Evolutionary conservation across 441 rosid species (phyloP).

Genomic region (Populus trichocarpa): DNA sequence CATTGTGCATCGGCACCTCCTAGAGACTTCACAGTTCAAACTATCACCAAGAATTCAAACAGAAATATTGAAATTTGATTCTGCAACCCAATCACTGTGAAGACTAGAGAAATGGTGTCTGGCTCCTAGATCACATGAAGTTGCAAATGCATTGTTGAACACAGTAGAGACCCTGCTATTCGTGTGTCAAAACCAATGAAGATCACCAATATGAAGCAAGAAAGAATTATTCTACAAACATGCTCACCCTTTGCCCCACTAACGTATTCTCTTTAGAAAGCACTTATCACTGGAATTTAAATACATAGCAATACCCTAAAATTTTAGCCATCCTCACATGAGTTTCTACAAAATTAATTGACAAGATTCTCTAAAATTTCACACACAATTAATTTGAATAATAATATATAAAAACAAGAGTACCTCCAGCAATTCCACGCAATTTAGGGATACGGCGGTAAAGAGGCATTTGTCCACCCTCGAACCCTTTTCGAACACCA

Average conservation of each 20-base stretch:
- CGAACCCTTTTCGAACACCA: conserved; percentile 81
- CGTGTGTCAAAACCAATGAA: not conserved
- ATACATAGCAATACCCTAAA: not conserved
- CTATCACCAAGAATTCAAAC: not conserved
- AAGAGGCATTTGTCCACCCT: conserved; percentile 95
- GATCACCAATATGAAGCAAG: not conserved
- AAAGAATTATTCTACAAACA: not conserved
- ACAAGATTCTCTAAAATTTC: not conserved
- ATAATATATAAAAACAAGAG: not conserved
- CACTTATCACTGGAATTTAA: not conserved
- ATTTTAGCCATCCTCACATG: not conserved
- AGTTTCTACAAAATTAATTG: not conserved
- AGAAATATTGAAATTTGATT: not conserved
- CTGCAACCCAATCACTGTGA: not conserved
- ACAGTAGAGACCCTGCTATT: not conserved
- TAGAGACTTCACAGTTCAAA: not conserved
- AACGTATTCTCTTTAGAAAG: not conserved
- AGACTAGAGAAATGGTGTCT: not conserved
- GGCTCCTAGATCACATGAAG: not conserved
- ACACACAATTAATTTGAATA: not conserved
- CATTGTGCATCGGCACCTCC: not conserved
- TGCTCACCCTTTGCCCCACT: not conserved
- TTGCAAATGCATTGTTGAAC: not conserved
- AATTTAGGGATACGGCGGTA: conserved; percentile 77
- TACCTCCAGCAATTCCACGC: conserved; percentile 95